Evolutionary conservation across 805 yeast genomes (phyloP), one percentile per base, ranked within the genome.

Genomic region (Starmerella ratchasimensis): DNA sequence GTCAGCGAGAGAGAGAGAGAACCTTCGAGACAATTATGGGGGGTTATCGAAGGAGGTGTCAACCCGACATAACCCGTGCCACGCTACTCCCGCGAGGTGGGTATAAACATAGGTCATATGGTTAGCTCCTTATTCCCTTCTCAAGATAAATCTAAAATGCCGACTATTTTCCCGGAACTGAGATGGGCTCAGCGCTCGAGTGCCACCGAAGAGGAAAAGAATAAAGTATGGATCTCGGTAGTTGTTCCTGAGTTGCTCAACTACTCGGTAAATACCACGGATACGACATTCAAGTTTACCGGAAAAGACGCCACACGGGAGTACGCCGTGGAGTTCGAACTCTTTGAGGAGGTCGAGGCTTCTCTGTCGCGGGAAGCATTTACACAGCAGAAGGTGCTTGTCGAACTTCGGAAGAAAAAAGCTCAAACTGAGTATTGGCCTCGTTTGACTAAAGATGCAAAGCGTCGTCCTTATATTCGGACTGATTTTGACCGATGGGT

Each of bases 401-500:
- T 81, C 44, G 68, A 76, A 36, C 57, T 86, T 47, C 68, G 78
- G 63, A 82, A 90, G 71, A 70, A 71, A 55, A 72, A 70, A 39
- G 57, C 68, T 17, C 66, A 71, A 49, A 72, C 64, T 41, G 96
- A 84, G 56, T 88, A 61, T 68, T 88, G 98, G 98, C 97, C 98
- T 50, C 74, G 97, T 56, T 69, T 88, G 57, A 79, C 86, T 39
- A 86, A 84, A 62, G 86, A 80, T 52, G 82, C 84, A 65, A 67
- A 71, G 54, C 83, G 76, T 57, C 71, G 69, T 44, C 82, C 76
- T 47, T 81, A 71, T 61, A 72, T 88, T 57, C 80, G 81, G 67
- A 88, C 98, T 11, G 97, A 88, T 56, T 88, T 88, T 56, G 94
- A 86, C 64, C 81, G 77, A 60, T 88, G 98, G 98, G 94, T 81